Evolutionary conservation across 2,329 filamentous ascomycete genomes (phyloP), one percentile per base, ranked within the genome.

Genomic region (Clarireedia hainanense): DNA sequence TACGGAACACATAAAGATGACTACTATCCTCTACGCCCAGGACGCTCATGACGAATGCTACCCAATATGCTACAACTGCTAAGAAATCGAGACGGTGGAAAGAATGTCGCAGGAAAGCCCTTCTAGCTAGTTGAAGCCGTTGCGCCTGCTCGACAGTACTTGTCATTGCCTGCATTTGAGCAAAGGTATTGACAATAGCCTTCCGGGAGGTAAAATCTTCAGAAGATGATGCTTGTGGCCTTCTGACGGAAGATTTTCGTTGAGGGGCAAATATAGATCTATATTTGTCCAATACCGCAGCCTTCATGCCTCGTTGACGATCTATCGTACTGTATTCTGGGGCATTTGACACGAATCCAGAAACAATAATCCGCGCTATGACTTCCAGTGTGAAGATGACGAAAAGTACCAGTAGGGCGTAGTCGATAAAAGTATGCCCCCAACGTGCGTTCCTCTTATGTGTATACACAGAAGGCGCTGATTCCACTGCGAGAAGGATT

Each of bases 61-160:
- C 86, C 94, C 94, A 99, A 71, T 91, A 99, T 0, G 92, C 87
- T n/a, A 94, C 78, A 6, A 99, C 88, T 1, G 94, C 95, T 52
- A 99, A 76, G 70, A 97, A 96, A 69, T 99, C 94, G 10, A 97
- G 79, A 52, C 94, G 83, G 68, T 97, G 97, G 74, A 99, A 99
- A 0, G 90, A 91, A 71, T 99, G 94, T 15, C 94, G 84, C 55
- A 99, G 74, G 70, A 96, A 97, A 1, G 94, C 95, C 60, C 94
- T 83, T 52, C 94, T 86, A 15, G 95, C 92, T 54, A 99, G 79
- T 61, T 95, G 86, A 63, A 86, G 80, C 58, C 92, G 85, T 69
- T 94, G 89, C 63, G 91, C 88, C 60, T 95, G 83, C 75, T 79
- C 88, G 61, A 77, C 78, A 66, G 78, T 94, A 72, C 73, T 81